Evolutionary conservation across 139 green algal genomes (phyloP).

Genomic region (Micractinium conductrix): DNA sequence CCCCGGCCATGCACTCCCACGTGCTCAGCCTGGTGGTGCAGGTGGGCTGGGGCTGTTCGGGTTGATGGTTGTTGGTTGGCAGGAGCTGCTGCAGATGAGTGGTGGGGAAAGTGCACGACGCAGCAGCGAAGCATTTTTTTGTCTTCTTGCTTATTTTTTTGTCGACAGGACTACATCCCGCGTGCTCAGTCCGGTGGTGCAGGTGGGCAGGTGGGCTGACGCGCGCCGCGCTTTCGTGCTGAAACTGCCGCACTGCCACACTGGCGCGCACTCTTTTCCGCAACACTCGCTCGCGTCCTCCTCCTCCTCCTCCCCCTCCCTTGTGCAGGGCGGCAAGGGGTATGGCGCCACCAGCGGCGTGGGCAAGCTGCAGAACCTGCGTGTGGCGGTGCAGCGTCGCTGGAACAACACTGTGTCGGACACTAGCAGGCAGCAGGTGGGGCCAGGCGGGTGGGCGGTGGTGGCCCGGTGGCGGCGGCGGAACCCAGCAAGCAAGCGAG

Average conservation of each 20-base stretch:
- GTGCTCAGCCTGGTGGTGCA: neutral
- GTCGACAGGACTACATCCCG: no score
- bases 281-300: neutral
- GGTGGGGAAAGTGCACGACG: no score
- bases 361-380: slow-evolving; percentile 70
- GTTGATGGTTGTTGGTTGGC: neutral
- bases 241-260: neutral
- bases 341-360: slow-evolving; percentile 48
- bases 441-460: neutral
- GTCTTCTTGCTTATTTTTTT: no score
- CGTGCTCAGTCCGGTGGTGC: neutral
- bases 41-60: neutral
- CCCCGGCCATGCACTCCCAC: slow-evolving; percentile 80
- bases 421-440: slow-evolving; percentile 47
- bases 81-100: no score
- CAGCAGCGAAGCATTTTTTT: no score
- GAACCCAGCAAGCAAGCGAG: no score
- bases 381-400: slow-evolving; percentile 72
- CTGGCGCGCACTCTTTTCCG: neutral
- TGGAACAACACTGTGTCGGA: slow-evolving; percentile 79
- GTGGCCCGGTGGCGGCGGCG: neutral
- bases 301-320: slow-evolving; percentile 14
- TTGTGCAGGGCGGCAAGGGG: slow-evolving; percentile 1
- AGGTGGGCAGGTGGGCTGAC: neutral
- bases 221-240: no score